Evolutionary conservation across 768 basidiomycete species (phyloP).

Genomic region (Pholiota conissans): DNA sequence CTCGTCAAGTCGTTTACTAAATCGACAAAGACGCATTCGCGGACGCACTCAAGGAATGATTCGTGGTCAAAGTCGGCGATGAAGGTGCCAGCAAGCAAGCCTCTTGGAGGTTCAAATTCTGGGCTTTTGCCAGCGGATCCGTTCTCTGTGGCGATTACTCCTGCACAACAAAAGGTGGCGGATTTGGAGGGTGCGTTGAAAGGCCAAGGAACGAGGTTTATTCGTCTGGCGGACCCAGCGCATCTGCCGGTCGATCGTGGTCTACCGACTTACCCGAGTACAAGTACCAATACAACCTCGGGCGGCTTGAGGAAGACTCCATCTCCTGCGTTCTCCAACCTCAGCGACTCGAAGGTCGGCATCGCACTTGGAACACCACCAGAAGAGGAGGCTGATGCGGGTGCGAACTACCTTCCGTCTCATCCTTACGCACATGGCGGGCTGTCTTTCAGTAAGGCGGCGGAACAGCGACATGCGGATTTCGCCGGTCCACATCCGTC

Average conservation of each 20-base stretch:
- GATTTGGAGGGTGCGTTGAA: slow-evolving; percentile 41
- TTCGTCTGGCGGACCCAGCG: slow-evolving; percentile 44
- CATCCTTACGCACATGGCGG: slow-evolving; percentile 55
- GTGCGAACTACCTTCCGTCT: slow-evolving; percentile 31
- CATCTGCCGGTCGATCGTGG: slow-evolving; percentile 29
- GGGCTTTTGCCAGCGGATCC: background rate
- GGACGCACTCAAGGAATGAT: slow-evolving; percentile 40
- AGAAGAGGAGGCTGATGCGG: slow-evolving; percentile 28
- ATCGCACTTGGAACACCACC: slow-evolving; percentile 37
- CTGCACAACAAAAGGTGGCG: slow-evolving; percentile 10
- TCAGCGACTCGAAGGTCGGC: slow-evolving; percentile 34
- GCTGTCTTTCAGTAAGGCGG: slow-evolving; percentile 24
- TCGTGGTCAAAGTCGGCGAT: slow-evolving; percentile 44
- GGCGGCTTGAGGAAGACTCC: slow-evolving; percentile 13
- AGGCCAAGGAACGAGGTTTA: slow-evolving; percentile 39
- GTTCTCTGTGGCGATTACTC: background rate
- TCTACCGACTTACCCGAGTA: background rate
- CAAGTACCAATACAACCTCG: background rate
- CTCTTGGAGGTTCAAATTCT: slow-evolving; percentile 18
- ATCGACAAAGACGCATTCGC: slow-evolving; percentile 35
- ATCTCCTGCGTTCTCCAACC: slow-evolving; percentile 24
- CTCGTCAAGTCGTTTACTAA: slow-evolving; percentile 34
- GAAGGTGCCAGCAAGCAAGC: slow-evolving; percentile 33
- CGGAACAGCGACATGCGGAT: slow-evolving; percentile 18
- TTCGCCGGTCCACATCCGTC: slow-evolving; percentile 38